Evolutionary conservation across 139 green algal species (phyloP), one percentile per base, ranked within the genome.

Genomic region (Pleodorina starrii): DNA sequence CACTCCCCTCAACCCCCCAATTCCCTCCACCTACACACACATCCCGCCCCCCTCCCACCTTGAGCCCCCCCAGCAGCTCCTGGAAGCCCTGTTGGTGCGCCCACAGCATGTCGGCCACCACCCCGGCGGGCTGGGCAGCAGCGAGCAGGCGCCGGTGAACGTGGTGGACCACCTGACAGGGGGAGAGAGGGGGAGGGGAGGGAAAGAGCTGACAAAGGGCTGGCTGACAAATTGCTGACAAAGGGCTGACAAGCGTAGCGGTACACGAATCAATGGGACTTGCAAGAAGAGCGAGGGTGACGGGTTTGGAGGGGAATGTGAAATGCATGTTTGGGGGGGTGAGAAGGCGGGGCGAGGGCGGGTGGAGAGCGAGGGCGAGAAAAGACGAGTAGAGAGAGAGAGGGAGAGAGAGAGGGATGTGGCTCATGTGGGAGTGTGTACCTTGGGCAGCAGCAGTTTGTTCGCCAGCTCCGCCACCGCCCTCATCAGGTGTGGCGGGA

Each of bases 61-160:
- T 86, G 54, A 76, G 57, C 2, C 40, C 10, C 14, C 38, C 79
- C 57, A 86, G 79, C 36, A 76, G 79, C 1, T 75, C 79, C 5
- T 16, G 9, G 54, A 86, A 86, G 36, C 79, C 79, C 40, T 59
- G 42, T 0, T 3, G 27, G 36, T 86, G 57, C 27, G 79, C 79
- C 79, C 79, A 86, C 79, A 86, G 54, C 79, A 86, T 86, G 79
- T 86, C 79, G 0, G 0, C 79, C 40, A 86, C 79, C 57, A 86
- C 57, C 36, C 40, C 19, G 27, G 0, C 79, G 10, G 79, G 57
- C 40, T 50, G 27, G 36, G 59, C 32, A 27, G 40, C 35, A 0
- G 57, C 57, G 57, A 86, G 54, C 79, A 86, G 79, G 57, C 79
- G 79, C 51, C 79, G 79, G 5, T 86, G 54, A 16, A 85, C 78